Conservation (phyloP, 2,329 filamentous ascomycete species). For the Mycosphaerelloides madeirae region DNA sequence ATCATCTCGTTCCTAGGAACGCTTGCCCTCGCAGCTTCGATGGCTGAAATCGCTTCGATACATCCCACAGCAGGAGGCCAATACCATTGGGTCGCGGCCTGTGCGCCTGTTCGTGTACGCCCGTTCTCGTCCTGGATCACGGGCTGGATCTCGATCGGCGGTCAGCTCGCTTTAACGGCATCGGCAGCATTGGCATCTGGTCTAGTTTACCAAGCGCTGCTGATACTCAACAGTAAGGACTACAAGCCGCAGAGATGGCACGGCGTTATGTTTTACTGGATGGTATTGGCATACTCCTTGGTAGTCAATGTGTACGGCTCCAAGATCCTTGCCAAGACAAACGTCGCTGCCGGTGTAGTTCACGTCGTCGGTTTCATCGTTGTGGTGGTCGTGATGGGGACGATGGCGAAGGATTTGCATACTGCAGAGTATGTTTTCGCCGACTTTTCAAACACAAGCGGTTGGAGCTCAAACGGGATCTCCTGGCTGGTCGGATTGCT, state of each 20-base stretch:
- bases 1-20: slow-evolving; percentile 41
- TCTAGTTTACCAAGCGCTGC: slow-evolving; percentile 18
- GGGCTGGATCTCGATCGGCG: slow-evolving; percentile 22
- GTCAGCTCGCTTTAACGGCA: slow-evolving; percentile 17
- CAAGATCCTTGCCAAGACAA: slow-evolving; percentile 38
- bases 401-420: slow-evolving; percentile 35
- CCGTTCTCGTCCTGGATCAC: slow-evolving; percentile 38
- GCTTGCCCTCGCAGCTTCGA: slow-evolving; percentile 37
- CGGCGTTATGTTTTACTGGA: slow-evolving; percentile 22
- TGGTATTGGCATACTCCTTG: slow-evolving; percentile 17
- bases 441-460: slow-evolving; percentile 16
- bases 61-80: slow-evolving; percentile 38
- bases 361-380: slow-evolving; percentile 46
- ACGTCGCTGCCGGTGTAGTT: slow-evolving; percentile 41
- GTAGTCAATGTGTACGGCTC: slow-evolving; percentile 20
- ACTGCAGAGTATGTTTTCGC: slow-evolving; percentile 14
- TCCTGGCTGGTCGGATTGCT: slow-evolving; percentile 18
- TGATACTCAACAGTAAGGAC: slow-evolving; percentile 18
- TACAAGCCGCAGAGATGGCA: slow-evolving; percentile 23
- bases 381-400: slow-evolving; percentile 40
- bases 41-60: slow-evolving; percentile 40
- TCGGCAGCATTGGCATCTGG: slow-evolving; percentile 15
- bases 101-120: slow-evolving; percentile 33
- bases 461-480: slow-evolving; percentile 15
- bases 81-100: slow-evolving; percentile 45